A percentile compares a stretch with the other conserved stretches of the same genome.
phyloP scores from a whole-genome alignment of 2,329 filamentous ascomycete genomes.

The Zymoseptoria ardabiliae region DNA sequence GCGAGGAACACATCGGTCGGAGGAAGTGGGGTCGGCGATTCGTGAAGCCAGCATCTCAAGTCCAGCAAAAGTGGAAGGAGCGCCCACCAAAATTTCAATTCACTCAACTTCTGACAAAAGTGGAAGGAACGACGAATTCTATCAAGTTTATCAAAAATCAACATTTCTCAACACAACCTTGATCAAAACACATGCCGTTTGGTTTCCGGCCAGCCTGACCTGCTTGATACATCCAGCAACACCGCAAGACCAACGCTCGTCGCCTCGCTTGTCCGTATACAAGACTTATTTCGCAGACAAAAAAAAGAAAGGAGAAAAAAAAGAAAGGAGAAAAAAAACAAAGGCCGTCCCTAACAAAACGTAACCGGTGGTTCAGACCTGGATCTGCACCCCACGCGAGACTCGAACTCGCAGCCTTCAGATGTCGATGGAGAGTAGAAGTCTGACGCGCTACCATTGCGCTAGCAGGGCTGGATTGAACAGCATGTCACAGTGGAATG shows the following conservation, averaged over 20 bases:
- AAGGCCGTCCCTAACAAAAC: too few species aligned
- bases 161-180: background rate
- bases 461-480: conserved; percentile 23
- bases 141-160: background rate
- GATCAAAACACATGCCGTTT: background rate
- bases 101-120: background rate
- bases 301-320: too few species aligned
- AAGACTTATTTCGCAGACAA: too few species aligned
- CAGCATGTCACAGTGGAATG: too few species aligned
- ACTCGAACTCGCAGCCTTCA: conserved; percentile 26
- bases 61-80: background rate
- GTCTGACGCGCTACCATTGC: conserved; percentile 33
- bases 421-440: conserved; percentile 24
- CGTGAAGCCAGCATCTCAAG: background rate
- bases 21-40: background rate
- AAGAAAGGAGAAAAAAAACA: too few species aligned
- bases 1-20: too few species aligned
- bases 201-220: too few species aligned
- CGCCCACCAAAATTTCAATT: background rate
- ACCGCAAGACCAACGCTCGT: too few species aligned
- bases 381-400: too few species aligned
- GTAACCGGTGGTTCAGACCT: too few species aligned
- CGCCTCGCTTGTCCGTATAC: too few species aligned
- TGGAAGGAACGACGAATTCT: background rate
- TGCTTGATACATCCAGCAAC: too few species aligned